Conservation (phyloP, 2,329 filamentous ascomycete species). For the Xylaria polymorpha region DNA sequence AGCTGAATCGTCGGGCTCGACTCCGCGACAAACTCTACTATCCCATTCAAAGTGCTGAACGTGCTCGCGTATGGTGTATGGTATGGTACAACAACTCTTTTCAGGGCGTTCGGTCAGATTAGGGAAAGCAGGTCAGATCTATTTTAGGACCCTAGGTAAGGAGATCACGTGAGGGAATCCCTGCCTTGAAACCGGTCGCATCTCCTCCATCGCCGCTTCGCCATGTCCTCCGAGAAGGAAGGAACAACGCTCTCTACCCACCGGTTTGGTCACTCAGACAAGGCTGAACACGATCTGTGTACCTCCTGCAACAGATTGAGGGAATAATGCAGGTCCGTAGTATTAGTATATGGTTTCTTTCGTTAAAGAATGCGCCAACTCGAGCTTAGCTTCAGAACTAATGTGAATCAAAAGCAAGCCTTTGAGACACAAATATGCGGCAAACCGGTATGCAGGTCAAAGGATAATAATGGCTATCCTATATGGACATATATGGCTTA, state of each 20-base stretch:
- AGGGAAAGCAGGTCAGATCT: slow-evolving; percentile 37
- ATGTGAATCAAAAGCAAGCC: slow-evolving; percentile 32
- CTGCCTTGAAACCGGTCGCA: slow-evolving; percentile 17
- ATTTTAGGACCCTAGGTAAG: slow-evolving; percentile 32
- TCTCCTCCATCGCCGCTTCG: slow-evolving; percentile 17
- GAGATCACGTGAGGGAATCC: slow-evolving; percentile 36
- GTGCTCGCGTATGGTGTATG: slow-evolving; percentile 26
- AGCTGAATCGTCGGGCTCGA: slow-evolving; percentile 26
- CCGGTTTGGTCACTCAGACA: neutral
- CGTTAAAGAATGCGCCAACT: slow-evolving; percentile 17
- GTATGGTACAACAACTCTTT: slow-evolving; percentile 31
- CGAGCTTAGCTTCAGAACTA: slow-evolving; percentile 21
- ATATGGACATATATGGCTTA: too few relatives aligned
- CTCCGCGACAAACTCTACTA: slow-evolving; percentile 24
- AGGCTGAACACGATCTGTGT: neutral
- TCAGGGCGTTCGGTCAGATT: slow-evolving; percentile 33
- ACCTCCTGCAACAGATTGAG: neutral
- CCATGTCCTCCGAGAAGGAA: slow-evolving; percentile 17
- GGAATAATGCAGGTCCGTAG: neutral
- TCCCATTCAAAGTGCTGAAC: slow-evolving; percentile 22
- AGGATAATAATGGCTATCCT: neutral
- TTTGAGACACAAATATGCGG: slow-evolving; percentile 7
- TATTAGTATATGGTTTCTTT: slow-evolving; percentile 17
- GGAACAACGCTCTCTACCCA: neutral
- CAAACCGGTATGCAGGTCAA: neutral